Conservation (phyloP, 768 basidiomycete species). For the Leucosporidium scottii region DNA sequence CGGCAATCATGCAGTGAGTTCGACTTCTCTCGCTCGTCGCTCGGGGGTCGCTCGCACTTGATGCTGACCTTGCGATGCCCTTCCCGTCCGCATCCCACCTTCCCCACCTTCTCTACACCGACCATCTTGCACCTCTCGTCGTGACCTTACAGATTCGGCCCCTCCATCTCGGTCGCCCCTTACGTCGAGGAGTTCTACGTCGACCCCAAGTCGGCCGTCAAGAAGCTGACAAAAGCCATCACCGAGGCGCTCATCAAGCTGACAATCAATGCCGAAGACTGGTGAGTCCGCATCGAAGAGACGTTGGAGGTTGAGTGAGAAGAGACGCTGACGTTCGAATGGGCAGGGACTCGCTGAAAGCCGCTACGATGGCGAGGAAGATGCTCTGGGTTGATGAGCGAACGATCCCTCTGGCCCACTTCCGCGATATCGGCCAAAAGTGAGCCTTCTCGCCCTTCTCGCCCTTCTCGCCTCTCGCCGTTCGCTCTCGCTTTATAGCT, state of each 20-base stretch:
- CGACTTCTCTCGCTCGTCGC: not conserved
- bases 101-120: no score
- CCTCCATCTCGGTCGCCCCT: conserved; percentile 64
- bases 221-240: conserved; percentile 69
- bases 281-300: conserved; percentile 46
- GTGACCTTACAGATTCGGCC: conserved; percentile 83
- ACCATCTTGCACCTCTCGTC: no score
- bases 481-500: not conserved
- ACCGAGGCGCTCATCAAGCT: conserved; percentile 62
- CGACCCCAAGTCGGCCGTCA: conserved; percentile 69
- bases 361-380: conserved; percentile 85
- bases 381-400: conserved; percentile 79
- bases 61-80: no score
- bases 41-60: no score
- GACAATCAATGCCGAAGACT: conserved; percentile 89
- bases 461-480: not conserved
- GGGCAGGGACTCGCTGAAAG: conserved; percentile 77
- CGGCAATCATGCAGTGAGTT: conserved; percentile 53
- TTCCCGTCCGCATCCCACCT: no score
- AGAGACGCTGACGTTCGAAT: not conserved
- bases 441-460: no score
- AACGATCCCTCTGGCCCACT: conserved; percentile 70
- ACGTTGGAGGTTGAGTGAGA: no score
- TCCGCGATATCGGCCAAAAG: conserved; percentile 83
- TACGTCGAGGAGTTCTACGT: conserved; percentile 72